phyloP scores from a whole-genome alignment of 768 basidiomycete genomes.

The Suillus brevipes region DNA sequence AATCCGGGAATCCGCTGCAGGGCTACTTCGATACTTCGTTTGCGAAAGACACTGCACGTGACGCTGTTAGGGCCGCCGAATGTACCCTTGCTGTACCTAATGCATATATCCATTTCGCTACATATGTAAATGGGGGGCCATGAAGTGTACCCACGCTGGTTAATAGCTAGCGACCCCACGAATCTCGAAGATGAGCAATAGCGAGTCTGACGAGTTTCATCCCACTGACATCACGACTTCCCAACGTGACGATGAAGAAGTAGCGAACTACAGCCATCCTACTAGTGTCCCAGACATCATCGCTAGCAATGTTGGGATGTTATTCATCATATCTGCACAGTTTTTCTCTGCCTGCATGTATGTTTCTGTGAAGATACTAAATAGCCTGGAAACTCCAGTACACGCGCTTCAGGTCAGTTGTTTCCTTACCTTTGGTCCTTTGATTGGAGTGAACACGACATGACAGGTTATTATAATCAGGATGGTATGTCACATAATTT shows the following conservation, averaged over 20 bases:
- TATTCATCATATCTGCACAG: conserved; percentile 57
- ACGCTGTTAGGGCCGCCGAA: too few species aligned
- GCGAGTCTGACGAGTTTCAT: too few species aligned
- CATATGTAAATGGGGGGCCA: too few species aligned
- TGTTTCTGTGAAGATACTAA: conserved; percentile 61
- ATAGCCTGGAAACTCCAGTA: conserved; percentile 55
- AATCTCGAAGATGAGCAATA: too few species aligned
- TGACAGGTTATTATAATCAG: conserved; percentile 53
- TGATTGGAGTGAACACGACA: neutral
- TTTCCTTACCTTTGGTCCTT: neutral
- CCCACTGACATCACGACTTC: too few species aligned
- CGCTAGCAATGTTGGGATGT: conserved; percentile 52
- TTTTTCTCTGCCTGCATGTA: conserved; percentile 63
- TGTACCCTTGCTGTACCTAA: too few species aligned
- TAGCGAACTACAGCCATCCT: neutral
- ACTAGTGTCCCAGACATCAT: conserved; percentile 12
- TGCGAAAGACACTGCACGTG: too few species aligned
- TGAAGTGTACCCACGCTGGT: too few species aligned
- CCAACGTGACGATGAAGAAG: neutral
- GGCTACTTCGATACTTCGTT: too few species aligned
- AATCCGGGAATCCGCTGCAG: too few species aligned
- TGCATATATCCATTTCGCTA: too few species aligned
- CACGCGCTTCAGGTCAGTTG: conserved; percentile 52
- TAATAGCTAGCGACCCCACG: too few species aligned
- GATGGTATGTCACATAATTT: conserved; percentile 45